Evolutionary conservation across 2,329 filamentous ascomycete genomes (phyloP), one percentile per base, ranked within the genome.

Genomic region (Colletotrichum sp.): DNA sequence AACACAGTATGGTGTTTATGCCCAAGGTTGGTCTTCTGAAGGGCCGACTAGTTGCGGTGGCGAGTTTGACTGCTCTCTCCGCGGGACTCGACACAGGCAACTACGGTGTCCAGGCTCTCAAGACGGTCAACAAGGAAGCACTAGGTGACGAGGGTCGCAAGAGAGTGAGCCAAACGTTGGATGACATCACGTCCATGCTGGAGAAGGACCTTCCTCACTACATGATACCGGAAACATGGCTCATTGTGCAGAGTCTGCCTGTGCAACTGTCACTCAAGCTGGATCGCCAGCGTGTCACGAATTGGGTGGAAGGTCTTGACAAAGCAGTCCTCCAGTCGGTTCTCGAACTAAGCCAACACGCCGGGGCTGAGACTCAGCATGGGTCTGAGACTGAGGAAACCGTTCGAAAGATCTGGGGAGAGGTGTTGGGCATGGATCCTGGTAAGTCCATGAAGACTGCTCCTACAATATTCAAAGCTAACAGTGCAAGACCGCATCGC

Each of bases 401-500:
- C 0, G 13, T 77, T 4, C 48, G 55, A 15, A 30, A 71, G 22
- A 77, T 84, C 26, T 89, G 87, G 86, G 80, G 81, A 6, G 78
- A 81, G 1, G 78, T 86, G 0, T 80, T 89, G 4, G 78, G 79
- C 3, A 77, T 86, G 5, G 84, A 89, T 4, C 82, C 39, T 4
- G 28, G 73, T 75, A 18, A 63, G 73, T 59, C 3, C 4, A 6
- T 10, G 4, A 10, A 12, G 2, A 3, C 0, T 18, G 5, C 34
- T 4, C 3, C 2, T 13, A 3, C 9, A 13, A n/a, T 3, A 6
- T 5, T 2, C 22, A 8, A 16, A 8, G 15, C 28, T 71, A 2
- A 75, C 15, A 5, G 1, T 4, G 13, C 2, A 15, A 72, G 72
- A 62, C 15, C 57, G 86, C 3, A 89, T 92, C 26, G 85, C 88